A percentile compares a stretch with the other conserved stretches of the same genome.
Conservation (phyloP, 2,329 filamentous ascomycete species). For the Thelonectria olida region DNA sequence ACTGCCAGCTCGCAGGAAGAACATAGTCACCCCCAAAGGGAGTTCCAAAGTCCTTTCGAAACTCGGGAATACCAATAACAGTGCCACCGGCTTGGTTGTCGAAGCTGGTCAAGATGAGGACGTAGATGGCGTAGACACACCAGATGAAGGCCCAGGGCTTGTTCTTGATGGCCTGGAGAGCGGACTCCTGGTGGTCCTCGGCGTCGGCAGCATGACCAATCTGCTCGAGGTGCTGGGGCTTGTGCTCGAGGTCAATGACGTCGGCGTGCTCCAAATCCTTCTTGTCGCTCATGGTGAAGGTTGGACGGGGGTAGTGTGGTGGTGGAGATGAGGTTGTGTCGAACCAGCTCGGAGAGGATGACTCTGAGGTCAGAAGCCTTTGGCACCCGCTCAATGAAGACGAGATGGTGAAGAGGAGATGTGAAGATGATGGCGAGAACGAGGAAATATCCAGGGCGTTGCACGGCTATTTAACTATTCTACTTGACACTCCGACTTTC, state of each 20-base stretch:
- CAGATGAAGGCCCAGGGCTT: conserved; percentile 24
- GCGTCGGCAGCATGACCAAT: conserved; percentile 24
- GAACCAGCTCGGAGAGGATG: background rate
- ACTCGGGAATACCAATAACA: conserved; percentile 28
- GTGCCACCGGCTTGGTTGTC: conserved; percentile 29
- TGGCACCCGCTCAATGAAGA: background rate
- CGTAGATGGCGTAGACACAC: conserved; percentile 32
- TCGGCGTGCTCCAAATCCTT: conserved; percentile 15
- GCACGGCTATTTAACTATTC: conserved; percentile 11
- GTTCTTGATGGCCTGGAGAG: conserved; percentile 26
- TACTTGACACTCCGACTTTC: background rate
- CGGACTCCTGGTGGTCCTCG: conserved; percentile 23
- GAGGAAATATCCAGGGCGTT: conserved; percentile 7
- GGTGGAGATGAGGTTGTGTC: background rate
- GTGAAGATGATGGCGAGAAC: background rate
- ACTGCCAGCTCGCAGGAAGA: conserved; percentile 28
- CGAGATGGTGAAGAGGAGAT: background rate
- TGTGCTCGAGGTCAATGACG: conserved; percentile 21
- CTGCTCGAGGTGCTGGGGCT: conserved; percentile 27
- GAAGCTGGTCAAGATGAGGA: conserved; percentile 29
- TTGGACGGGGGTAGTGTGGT: background rate
- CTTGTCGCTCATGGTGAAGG: conserved; percentile 19
- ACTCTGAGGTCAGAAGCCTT: background rate
- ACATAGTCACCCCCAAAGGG: conserved; percentile 24
- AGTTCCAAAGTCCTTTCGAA: conserved; percentile 31